Percentiles rank a stretch among this genome's conserved stretches.
Evolutionary conservation across 192 early-diverging fungal species (phyloP).

Genomic region (Endogone sp.): DNA sequence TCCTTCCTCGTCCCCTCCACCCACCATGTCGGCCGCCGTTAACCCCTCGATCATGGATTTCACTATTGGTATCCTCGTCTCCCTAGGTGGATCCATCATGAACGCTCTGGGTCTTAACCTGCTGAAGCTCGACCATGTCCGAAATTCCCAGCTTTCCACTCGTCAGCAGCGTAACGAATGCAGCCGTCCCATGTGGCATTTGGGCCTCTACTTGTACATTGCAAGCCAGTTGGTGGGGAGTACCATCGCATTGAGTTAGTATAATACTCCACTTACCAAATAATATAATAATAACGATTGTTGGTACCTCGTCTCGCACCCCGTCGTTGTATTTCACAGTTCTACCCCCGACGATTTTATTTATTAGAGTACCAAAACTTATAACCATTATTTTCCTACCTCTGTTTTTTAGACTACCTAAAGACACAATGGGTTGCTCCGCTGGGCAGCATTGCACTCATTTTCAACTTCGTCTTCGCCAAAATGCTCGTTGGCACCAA

Average conservation of each 20-base stretch:
- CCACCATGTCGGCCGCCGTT: neutral
- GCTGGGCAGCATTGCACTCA: constrained; percentile 47
- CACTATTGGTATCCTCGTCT: constrained; percentile 40
- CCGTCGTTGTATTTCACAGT: too few species aligned
- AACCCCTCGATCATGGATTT: constrained; percentile 19
- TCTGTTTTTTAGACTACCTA: constrained; percentile 50
- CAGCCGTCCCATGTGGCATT: constrained; percentile 54
- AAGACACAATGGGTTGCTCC: constrained; percentile 61
- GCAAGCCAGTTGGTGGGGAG: constrained; percentile 48
- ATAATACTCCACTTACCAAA: neutral
- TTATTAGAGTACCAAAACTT: neutral
- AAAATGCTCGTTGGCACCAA: constrained; percentile 50
- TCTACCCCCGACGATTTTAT: neutral
- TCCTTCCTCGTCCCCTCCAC: neutral
- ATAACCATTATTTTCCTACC: neutral
- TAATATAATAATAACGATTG: too few species aligned
- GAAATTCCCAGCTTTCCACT: constrained; percentile 28
- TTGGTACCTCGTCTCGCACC: too few species aligned
- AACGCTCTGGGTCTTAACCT: constrained; percentile 55
- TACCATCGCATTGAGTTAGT: constrained; percentile 56
- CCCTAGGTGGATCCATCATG: constrained; percentile 36
- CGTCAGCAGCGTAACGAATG: constrained; percentile 47
- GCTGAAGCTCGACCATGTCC: constrained; percentile 54
- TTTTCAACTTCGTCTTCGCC: constrained; percentile 61
- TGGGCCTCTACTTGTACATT: constrained; percentile 53